Conservation (phyloP, 108 stramenopile genomes). For the Discostella pseudostelligera region DNA sequence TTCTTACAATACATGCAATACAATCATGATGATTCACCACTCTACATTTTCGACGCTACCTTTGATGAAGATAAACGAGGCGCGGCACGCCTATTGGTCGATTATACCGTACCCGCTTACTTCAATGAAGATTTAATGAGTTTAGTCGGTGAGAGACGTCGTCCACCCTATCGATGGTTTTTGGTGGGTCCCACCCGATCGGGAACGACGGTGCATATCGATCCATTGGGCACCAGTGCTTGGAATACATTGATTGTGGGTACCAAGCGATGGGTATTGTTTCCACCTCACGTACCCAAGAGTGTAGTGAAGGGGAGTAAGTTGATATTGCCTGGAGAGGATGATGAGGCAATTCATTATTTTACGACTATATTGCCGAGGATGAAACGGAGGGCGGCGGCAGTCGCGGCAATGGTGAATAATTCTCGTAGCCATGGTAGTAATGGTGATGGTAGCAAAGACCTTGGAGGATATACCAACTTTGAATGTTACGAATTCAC, state of each 20-base stretch:
- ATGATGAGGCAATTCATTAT: slow-evolving; percentile 98
- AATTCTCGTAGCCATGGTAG: background rate
- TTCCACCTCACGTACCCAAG: slow-evolving; percentile 90
- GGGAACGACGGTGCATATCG: slow-evolving; percentile 95
- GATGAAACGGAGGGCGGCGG: slow-evolving; percentile 76
- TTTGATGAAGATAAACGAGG: slow-evolving; percentile 80
- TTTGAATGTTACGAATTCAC: slow-evolving; percentile 94
- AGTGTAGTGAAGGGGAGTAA: slow-evolving; percentile 83
- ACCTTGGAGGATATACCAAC: slow-evolving; percentile 48
- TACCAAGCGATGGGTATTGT: slow-evolving; percentile 96
- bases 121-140: slow-evolving; percentile 94
- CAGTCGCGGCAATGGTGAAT: slow-evolving; percentile 10
- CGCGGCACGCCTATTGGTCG: slow-evolving; percentile 59
- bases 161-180: slow-evolving; percentile 99
- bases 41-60: slow-evolving; percentile 96
- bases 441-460: background rate
- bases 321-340: slow-evolving; percentile 76
- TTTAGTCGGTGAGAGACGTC: slow-evolving; percentile 84
- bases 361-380: slow-evolving; percentile 90
- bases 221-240: slow-evolving; percentile 94
- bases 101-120: slow-evolving; percentile 90
- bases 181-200: slow-evolving; percentile 89
- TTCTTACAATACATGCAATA: slow-evolving; percentile 82
- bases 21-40: slow-evolving; percentile 93
- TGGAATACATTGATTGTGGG: slow-evolving; percentile 97